A percentile compares a stretch with the other conserved stretches of the same genome.
These are phyloP conservation scores for Linnemannia hyalina DNA, from an alignment of 192 early-diverging fungal species.

Conservation along the genomic window DNA sequence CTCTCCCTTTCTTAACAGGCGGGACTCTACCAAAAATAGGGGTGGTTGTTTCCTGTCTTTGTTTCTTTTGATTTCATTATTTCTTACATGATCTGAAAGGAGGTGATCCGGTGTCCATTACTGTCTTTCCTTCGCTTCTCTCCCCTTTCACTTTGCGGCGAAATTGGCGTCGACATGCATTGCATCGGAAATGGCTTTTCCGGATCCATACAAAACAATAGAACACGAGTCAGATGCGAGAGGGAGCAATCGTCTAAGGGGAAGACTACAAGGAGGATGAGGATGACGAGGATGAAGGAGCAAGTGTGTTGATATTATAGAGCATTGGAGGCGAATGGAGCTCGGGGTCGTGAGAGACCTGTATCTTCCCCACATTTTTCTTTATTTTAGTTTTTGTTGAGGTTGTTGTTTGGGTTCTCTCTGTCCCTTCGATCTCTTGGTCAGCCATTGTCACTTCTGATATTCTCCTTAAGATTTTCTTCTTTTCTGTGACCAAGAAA, in stretches of 20 bases:
- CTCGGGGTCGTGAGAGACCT: neutral
- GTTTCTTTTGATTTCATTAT: neutral
- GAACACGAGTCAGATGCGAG: neutral
- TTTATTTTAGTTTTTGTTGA: neutral
- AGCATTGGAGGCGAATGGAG: neutral
- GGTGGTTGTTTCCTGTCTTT: neutral
- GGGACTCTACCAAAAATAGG: constrained; percentile 1
- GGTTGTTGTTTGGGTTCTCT: neutral
- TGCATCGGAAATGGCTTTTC: too few relatives aligned
- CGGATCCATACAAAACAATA: too few relatives aligned
- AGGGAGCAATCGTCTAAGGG: neutral
- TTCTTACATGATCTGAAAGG: neutral
- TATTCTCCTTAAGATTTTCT: neutral
- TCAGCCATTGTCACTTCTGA: neutral
- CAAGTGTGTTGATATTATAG: neutral
- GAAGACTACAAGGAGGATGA: too few relatives aligned
- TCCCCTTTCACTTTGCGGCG: neutral
- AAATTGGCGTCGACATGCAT: neutral
- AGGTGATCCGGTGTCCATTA: neutral
- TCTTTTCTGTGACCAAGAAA: neutral
- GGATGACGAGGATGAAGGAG: too few relatives aligned
- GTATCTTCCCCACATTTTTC: neutral
- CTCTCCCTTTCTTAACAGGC: neutral
- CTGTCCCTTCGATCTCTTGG: too few relatives aligned
- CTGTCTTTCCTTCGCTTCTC: neutral